Evolutionary conservation across 306 rosid species (phyloP).

Genomic region (Lathyrus tuberosus): DNA sequence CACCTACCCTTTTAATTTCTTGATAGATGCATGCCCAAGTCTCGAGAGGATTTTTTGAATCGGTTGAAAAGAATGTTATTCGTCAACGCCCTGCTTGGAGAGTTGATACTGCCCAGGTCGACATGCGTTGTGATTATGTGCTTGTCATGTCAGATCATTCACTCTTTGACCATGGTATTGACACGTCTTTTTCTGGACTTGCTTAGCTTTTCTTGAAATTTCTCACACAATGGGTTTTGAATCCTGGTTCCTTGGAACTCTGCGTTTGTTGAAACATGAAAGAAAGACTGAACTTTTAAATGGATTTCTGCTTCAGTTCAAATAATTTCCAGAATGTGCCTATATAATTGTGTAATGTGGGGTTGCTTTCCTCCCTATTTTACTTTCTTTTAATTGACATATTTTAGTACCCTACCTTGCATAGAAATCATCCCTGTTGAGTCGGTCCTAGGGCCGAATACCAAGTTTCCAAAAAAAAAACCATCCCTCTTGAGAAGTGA

Average conservation of each 20-base stretch:
- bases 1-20: constrained; percentile 26
- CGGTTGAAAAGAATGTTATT: constrained; percentile 53
- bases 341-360: constrained; percentile 13
- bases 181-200: constrained; percentile 16
- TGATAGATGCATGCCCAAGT: constrained; percentile 62
- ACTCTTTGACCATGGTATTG: constrained; percentile 64
- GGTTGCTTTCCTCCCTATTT: constrained; percentile 8
- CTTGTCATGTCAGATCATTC: constrained; percentile 88
- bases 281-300: constrained; percentile 5
- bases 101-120: constrained; percentile 73
- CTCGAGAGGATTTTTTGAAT: constrained; percentile 66
- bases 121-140: constrained; percentile 58
- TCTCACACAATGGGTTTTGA: constrained; percentile 11
- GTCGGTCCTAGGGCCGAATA: too few relatives aligned
- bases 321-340: constrained; percentile 1
- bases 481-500: too few relatives aligned
- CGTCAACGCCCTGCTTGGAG: constrained; percentile 82
- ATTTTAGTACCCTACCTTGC: neutral
- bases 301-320: neutral
- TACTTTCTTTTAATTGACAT: neutral
- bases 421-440: constrained; percentile 3
- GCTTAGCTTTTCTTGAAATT: constrained; percentile 18
- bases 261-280: constrained; percentile 9
- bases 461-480: too few relatives aligned
- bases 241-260: neutral